Percentiles rank a stretch among this genome's conserved stretches.
phyloP scores from a whole-genome alignment of 2,329 filamentous ascomycete species.

The Trichoderma guizhouense region DNA sequence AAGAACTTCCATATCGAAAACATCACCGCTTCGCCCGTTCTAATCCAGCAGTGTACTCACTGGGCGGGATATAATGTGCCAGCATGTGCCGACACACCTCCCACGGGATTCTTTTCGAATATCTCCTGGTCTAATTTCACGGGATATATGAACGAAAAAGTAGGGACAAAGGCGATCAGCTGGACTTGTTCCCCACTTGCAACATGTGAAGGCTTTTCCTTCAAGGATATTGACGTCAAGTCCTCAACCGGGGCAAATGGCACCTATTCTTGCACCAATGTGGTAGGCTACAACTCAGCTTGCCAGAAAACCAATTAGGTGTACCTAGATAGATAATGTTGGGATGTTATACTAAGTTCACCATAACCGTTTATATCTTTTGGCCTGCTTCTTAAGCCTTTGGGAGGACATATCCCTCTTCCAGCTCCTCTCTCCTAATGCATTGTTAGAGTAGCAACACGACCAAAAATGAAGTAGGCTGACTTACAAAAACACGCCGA shows the following conservation, averaged over 20 bases:
- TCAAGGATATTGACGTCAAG: slow-evolving; percentile 1
- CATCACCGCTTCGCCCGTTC: neutral
- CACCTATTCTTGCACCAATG: neutral
- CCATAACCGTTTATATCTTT: neutral
- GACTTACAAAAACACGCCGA: slow-evolving; percentile 14
- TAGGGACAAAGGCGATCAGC: neutral
- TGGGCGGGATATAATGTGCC: slow-evolving; percentile 6
- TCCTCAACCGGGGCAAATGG: neutral
- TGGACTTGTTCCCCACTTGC: slow-evolving; percentile 1
- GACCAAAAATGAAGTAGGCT: neutral
- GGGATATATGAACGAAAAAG: slow-evolving; percentile 4
- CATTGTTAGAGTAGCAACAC: neutral
- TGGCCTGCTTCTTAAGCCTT: neutral
- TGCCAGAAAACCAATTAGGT: neutral
- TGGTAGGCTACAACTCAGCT: neutral
- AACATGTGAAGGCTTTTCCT: neutral
- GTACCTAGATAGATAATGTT: neutral
- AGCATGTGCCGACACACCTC: neutral
- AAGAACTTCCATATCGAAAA: slow-evolving; percentile 5
- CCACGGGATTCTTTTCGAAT: slow-evolving; percentile 1
- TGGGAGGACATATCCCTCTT: neutral
- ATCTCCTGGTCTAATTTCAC: slow-evolving; percentile 5
- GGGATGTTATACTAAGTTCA: neutral
- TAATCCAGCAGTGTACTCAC: slow-evolving; percentile 3
- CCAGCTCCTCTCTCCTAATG: neutral